Evolutionary conservation across 306 rosid genomes (phyloP).

Genomic region (Cucurbita ficifolia): DNA sequence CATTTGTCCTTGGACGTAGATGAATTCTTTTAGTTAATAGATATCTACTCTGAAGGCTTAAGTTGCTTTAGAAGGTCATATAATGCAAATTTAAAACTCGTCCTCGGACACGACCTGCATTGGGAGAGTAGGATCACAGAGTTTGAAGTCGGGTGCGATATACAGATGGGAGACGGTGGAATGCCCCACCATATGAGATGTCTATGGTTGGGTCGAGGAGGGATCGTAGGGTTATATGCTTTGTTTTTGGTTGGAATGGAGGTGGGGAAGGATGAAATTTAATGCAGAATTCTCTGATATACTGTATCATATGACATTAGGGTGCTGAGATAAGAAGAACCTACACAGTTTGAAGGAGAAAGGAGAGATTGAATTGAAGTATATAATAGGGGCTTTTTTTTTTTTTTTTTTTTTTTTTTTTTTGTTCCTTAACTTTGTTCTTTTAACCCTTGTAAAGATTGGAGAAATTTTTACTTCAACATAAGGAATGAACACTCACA

Average conservation of each 20-base stretch:
- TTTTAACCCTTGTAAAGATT: not conserved
- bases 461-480: not conserved
- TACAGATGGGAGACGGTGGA: not conserved
- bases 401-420: not conserved
- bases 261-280: not conserved
- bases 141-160: not conserved
- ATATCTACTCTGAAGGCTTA: slow-evolving; percentile 1
- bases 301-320: slow-evolving; percentile 7
- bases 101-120: not conserved
- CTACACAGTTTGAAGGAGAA: not conserved
- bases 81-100: not conserved
- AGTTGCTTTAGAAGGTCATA: not conserved
- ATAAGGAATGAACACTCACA: slow-evolving; percentile 3
- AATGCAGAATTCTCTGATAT: slow-evolving; percentile 2
- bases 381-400: slow-evolving; percentile 2
- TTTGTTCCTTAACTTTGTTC: too few species aligned
- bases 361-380: slow-evolving; percentile 5
- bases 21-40: not conserved
- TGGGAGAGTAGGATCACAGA: not conserved
- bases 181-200: not conserved
- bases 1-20: not conserved
- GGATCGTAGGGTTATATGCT: not conserved
- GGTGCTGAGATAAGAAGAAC: not conserved
- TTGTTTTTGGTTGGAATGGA: not conserved
- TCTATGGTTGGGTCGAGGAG: not conserved